Evolutionary conservation across 2,329 filamentous ascomycete species (phyloP).

Genomic region (Colletotrichum sp.): DNA sequence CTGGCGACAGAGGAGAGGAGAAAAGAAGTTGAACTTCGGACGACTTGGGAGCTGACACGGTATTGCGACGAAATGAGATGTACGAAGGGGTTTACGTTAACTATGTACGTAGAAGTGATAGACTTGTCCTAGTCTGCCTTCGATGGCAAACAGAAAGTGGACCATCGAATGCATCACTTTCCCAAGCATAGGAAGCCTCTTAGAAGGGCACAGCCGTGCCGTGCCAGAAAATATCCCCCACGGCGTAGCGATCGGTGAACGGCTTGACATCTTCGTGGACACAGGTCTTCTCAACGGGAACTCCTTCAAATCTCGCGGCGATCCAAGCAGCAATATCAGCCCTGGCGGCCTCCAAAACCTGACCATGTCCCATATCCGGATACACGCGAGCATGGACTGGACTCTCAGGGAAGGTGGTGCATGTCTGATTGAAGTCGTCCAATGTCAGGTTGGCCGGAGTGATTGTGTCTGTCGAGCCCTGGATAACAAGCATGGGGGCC

Average conservation of each 20-base stretch:
- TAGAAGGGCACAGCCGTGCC: neutral
- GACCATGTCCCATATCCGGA: conserved; percentile 1
- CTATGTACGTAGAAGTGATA: neutral
- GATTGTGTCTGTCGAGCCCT: conserved; percentile 23
- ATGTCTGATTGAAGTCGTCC: neutral
- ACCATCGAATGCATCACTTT: neutral
- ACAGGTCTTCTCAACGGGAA: neutral
- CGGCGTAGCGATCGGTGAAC: neutral
- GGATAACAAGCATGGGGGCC: conserved; percentile 26
- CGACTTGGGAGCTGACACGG: neutral
- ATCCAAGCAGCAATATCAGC: conserved; percentile 4
- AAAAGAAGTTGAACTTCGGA: neutral
- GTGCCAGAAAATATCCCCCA: neutral
- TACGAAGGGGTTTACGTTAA: neutral
- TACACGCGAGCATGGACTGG: neutral
- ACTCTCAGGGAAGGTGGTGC: neutral
- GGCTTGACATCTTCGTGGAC: neutral
- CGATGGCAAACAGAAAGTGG: neutral
- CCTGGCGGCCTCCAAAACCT: neutral
- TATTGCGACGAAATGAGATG: neutral
- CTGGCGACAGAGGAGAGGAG: conserved; percentile 29
- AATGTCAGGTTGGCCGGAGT: conserved; percentile 8
- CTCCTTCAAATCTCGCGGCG: neutral
- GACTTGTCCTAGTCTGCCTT: neutral
- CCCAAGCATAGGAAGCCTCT: neutral